Evolutionary conservation across 768 basidiomycete genomes (phyloP).

Genomic region (Pisolithus orientalis): DNA sequence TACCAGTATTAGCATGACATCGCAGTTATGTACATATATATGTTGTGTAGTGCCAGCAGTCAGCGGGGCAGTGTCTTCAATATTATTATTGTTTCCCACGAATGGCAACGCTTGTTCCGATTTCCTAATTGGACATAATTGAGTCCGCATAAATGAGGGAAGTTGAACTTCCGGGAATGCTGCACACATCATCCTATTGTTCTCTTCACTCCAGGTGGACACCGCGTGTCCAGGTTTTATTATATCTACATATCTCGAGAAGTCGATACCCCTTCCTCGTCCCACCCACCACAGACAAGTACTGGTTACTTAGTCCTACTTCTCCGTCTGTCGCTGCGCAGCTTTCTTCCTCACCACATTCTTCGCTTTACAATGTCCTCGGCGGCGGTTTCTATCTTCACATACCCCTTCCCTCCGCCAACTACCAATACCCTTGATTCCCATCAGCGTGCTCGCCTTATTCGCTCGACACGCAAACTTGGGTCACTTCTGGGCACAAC

Average conservation of each 20-base stretch:
- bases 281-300: constrained; percentile 2
- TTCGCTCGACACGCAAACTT: constrained; percentile 33
- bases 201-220: constrained; percentile 14
- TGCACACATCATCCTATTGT: constrained; percentile 22
- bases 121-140: no score
- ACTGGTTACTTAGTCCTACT: constrained; percentile 10
- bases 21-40: no score
- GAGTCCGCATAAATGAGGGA: no score
- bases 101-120: no score
- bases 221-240: constrained; percentile 20
- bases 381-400: constrained; percentile 9
- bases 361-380: constrained; percentile 15
- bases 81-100: no score
- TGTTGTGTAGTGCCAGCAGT: no score
- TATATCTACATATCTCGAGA: constrained; percentile 44
- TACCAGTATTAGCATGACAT: no score
- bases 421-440: constrained; percentile 29
- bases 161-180: not conserved
- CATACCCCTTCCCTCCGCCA: constrained; percentile 23
- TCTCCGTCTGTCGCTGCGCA: not conserved
- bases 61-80: no score
- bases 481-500: constrained; percentile 32
- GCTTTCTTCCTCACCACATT: not conserved
- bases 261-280: constrained; percentile 6
- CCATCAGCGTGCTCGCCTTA: constrained; percentile 28